Evolutionary conservation across 2,329 filamentous ascomycete species (phyloP).

Genomic region (Fusarium avenaceum): DNA sequence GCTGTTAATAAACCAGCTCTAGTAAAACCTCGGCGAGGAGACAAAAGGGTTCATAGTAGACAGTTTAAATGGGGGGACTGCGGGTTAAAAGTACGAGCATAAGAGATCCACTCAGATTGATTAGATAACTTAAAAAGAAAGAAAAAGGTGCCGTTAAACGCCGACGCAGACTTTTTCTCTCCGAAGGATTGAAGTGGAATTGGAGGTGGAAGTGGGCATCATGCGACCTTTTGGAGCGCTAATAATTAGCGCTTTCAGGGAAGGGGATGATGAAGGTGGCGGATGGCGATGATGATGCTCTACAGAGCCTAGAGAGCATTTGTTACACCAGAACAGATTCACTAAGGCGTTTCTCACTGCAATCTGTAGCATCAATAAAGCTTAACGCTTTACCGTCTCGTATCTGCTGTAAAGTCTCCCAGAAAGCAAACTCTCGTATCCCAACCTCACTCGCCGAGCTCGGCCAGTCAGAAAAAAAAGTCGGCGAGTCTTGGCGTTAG

Average conservation of each 20-base stretch:
- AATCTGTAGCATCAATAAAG: too few relatives aligned
- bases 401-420: too few relatives aligned
- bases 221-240: slow-evolving; percentile 10
- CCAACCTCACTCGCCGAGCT: too few relatives aligned
- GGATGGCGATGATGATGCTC: not conserved
- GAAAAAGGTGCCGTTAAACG: not conserved
- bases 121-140: slow-evolving; percentile 37
- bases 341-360: not conserved
- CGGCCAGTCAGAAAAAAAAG: not conserved
- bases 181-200: slow-evolving; percentile 9
- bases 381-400: too few relatives aligned
- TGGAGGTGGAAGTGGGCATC: slow-evolving; percentile 7
- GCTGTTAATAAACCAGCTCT: too few relatives aligned
- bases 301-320: not conserved
- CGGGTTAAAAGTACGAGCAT: not conserved
- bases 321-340: too few relatives aligned
- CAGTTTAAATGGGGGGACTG: not conserved
- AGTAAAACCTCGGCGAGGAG: not conserved
- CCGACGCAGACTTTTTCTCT: not conserved
- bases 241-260: slow-evolving; percentile 15
- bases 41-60: not conserved
- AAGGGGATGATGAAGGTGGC: slow-evolving; percentile 8
- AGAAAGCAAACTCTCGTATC: not conserved
- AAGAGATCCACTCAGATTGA: slow-evolving; percentile 32
- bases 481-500: slow-evolving; percentile 27